A percentile compares a stretch with the other conserved stretches of the same genome.
Evolutionary conservation across 2,329 filamentous ascomycete genomes (phyloP).

Genomic region (Hyphodiscus sp.): DNA sequence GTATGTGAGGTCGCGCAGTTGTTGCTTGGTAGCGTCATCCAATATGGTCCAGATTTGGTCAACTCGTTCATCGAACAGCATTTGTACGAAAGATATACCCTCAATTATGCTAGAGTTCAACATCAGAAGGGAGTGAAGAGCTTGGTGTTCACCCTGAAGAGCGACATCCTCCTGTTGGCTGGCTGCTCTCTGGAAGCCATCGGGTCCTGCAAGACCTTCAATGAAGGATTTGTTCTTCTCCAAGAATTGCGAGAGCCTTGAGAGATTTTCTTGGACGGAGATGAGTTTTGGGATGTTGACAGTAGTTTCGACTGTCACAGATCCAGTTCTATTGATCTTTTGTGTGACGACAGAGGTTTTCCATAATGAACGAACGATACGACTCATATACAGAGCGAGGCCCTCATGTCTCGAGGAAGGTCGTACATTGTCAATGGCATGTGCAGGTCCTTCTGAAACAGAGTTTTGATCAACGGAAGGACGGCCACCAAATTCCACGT

Average conservation of each 20-base stretch:
- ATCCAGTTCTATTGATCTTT: slow-evolving; percentile 44
- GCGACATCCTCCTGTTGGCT: slow-evolving; percentile 88
- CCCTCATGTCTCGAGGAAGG: slow-evolving; percentile 88
- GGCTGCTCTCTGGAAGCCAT: slow-evolving; percentile 69
- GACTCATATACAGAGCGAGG: slow-evolving; percentile 77
- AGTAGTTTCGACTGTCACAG: slow-evolving; percentile 58
- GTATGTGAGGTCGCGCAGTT: slow-evolving; percentile 73
- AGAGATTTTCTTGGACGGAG: slow-evolving; percentile 72
- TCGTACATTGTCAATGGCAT: slow-evolving; percentile 73
- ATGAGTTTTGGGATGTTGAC: slow-evolving; percentile 63
- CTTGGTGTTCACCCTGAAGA: slow-evolving; percentile 88
- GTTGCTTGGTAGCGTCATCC: slow-evolving; percentile 60
- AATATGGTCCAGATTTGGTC: slow-evolving; percentile 79
- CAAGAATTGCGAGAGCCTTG: slow-evolving; percentile 74
- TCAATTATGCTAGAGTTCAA: slow-evolving; percentile 89
- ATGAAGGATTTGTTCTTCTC: slow-evolving; percentile 85
- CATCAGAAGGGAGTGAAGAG: slow-evolving; percentile 76
- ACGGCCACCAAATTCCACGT: slow-evolving; percentile 88
- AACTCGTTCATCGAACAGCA: slow-evolving; percentile 89
- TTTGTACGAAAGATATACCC: slow-evolving; percentile 91
- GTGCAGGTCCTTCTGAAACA: slow-evolving; percentile 49
- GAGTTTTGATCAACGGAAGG: slow-evolving; percentile 77
- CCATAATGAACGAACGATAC: slow-evolving; percentile 87
- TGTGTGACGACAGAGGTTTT: slow-evolving; percentile 64
- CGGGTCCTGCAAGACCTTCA: slow-evolving; percentile 86